Base-by-base conservation (phyloP, 169 alveolate species). In the Plasmodium fragile region DNA sequence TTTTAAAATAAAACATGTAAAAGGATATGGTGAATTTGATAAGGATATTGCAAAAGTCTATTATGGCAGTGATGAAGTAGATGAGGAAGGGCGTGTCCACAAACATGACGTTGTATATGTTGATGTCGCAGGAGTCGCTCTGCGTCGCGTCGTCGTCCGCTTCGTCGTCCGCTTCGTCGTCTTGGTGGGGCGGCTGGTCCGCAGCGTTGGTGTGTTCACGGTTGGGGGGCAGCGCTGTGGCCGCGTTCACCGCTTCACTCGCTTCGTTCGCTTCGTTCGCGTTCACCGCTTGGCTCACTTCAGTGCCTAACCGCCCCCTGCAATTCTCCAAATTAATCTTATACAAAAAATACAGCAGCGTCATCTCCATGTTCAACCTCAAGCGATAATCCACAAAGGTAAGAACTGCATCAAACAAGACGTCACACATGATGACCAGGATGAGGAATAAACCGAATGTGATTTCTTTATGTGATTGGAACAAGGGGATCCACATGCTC, bases 81-180 rank as follows among this genome's bases (percentile, higher is more conserved):
- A 81, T 71, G 10, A 91, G 28, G 73, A 32, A 91, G 0, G 92
- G 91, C 5, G 92, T 91, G 52, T 91, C 94, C 3, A 77, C 69
- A 55, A 91, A 91, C 94, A 91, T 91, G 16, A 91, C 81, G 41
- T 91, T 91, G 49, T 91, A 91, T 1, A 91, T 91, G 70, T 32
- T 91, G 28, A 91, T 32, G 28, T 80, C 90, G 49, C 77, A 77
- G 6, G 36, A 55, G 7, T 39, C 90, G 10, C n/a, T 49, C 4
- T 75, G 70, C n/a, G 6, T 36, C 30, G 73, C 39, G 4, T 39
- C 52, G n/a, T 59, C 73, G n/a, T 75, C 79, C n/a, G 6, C 22
- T 43, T 85, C 39, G 4, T 39, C 52, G n/a, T 75, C 79, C n/a
- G 6, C 22, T 43, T 85, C 39, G 4, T 39, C 52, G n/a, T 59